Percentiles rank a stretch among this genome's conserved stretches.
Conservation (phyloP, 2,329 filamentous ascomycete species). For the Diaporthe batatas region DNA sequence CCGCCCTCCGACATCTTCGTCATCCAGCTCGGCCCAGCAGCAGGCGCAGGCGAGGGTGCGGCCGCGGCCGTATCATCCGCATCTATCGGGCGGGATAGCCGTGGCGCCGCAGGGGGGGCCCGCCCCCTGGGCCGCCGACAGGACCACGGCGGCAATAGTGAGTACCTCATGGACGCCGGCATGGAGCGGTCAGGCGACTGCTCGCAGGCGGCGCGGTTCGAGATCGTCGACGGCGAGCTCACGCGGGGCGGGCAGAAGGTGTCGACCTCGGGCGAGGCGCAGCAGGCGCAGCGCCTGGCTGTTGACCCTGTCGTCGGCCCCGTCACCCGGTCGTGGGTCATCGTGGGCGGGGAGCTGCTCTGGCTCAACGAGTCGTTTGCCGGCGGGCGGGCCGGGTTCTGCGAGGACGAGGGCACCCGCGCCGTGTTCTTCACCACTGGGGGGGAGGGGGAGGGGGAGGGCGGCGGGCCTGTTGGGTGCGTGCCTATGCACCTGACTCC, state of each 20-base stretch:
- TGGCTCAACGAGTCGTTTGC: slow-evolving; percentile 48
- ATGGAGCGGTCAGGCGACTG: slow-evolving; percentile 45
- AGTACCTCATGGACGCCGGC: slow-evolving; percentile 47
- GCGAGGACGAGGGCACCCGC: slow-evolving; percentile 39
- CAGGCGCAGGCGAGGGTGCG: no score
- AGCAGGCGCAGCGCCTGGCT: slow-evolving; percentile 37
- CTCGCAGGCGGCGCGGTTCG: slow-evolving; percentile 45
- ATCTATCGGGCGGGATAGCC: background rate
- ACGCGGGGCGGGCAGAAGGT: slow-evolving; percentile 42
- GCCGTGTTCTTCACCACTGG: background rate
- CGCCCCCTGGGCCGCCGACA: background rate
- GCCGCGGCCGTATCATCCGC: background rate
- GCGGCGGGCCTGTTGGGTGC: slow-evolving; percentile 44
- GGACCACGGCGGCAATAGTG: background rate
- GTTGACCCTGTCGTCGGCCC: slow-evolving; percentile 36
- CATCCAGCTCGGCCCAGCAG: slow-evolving; percentile 44
- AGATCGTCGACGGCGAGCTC: slow-evolving; percentile 45
- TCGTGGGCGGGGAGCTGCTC: slow-evolving; percentile 44
- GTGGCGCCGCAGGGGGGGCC: background rate
- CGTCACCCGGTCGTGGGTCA: slow-evolving; percentile 41
- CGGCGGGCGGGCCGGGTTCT: slow-evolving; percentile 47
- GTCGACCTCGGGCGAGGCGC: no score
- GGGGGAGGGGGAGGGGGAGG: slow-evolving; percentile 32
- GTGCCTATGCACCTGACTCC: slow-evolving; percentile 41
- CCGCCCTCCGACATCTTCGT: slow-evolving; percentile 19